Evolutionary conservation across 805 yeast genomes (phyloP).

Genomic region (Sungouiella thailandica): DNA sequence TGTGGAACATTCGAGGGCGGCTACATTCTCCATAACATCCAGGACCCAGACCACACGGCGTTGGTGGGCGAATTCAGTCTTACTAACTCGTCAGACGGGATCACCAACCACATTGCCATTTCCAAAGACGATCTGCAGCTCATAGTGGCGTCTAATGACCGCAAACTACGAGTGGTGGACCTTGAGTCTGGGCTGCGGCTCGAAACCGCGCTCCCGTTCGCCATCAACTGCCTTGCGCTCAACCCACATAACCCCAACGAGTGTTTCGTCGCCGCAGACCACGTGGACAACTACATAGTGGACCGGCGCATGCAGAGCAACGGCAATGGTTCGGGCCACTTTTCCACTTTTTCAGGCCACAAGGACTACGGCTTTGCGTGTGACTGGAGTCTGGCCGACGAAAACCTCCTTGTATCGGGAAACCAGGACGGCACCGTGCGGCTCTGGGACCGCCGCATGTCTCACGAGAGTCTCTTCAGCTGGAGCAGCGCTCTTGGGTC

Average conservation of each 20-base stretch:
- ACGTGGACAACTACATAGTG: conserved; percentile 35
- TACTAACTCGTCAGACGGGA: conserved; percentile 43
- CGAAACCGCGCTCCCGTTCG: conserved; percentile 33
- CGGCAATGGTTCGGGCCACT: neutral
- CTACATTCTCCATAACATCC: conserved; percentile 33
- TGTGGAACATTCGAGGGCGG: conserved; percentile 57
- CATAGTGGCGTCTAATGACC: conserved; percentile 49
- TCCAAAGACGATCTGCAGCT: conserved; percentile 27
- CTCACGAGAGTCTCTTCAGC: conserved; percentile 20
- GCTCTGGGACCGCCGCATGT: conserved; percentile 45
- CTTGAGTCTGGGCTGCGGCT: conserved; percentile 14
- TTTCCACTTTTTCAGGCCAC: conserved; percentile 37
- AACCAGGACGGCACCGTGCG: conserved; percentile 57
- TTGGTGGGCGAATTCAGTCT: conserved; percentile 32
- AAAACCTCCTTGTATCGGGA: conserved; percentile 47
- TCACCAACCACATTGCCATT: conserved; percentile 45
- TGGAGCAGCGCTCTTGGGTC: conserved; percentile 35
- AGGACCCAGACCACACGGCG: conserved; percentile 16
- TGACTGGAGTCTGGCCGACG: conserved; percentile 48
- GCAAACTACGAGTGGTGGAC: conserved; percentile 38
- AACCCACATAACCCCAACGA: conserved; percentile 36
- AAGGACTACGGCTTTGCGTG: conserved; percentile 54
- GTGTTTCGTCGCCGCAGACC: conserved; percentile 49
- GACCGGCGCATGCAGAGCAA: conserved; percentile 36
- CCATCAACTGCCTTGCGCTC: conserved; percentile 46